phyloP scores from a whole-genome alignment of 2,329 filamentous ascomycete genomes.

The Sporothrix brasiliensis region DNA sequence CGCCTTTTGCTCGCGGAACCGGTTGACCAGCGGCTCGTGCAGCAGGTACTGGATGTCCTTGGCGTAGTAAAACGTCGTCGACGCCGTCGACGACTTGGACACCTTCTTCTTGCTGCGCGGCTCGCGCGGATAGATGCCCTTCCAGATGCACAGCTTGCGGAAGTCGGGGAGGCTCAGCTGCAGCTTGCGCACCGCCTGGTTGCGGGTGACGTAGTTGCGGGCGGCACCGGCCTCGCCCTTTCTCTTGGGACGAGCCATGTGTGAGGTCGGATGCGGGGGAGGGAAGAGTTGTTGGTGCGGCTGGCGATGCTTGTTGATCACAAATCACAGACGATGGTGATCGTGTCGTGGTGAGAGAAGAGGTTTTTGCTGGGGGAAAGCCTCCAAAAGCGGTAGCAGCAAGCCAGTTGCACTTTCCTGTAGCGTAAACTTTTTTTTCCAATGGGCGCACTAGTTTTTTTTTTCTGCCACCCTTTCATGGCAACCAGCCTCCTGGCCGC shows the following conservation, averaged over 20 bases:
- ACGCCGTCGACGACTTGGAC: conserved; percentile 83
- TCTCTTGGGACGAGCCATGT: conserved; percentile 81
- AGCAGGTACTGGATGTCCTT: conserved; percentile 99
- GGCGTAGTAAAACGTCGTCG: conserved; percentile 87
- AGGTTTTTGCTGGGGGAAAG: conserved; percentile 14
- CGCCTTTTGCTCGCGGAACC: conserved; percentile 95
- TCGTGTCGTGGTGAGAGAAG: conserved; percentile 10
- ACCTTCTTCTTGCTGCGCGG: conserved; percentile 97
- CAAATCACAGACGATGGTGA: background rate
- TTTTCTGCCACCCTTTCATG: conserved; percentile 33
- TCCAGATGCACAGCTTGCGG: conserved; percentile 98
- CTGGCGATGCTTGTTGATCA: background rate
- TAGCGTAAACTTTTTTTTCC: conserved; percentile 39
- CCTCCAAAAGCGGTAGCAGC: conserved; percentile 28
- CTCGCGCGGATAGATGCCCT: conserved; percentile 97
- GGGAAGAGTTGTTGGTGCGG: background rate
- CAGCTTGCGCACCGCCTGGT: conserved; percentile 94
- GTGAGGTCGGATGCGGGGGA: conserved; percentile 30
- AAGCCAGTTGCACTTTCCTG: conserved; percentile 13
- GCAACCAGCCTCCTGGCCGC: conserved; percentile 15
- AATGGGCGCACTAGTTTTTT: conserved; percentile 32
- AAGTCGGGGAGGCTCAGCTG: conserved; percentile 98
- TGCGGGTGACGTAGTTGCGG: conserved; percentile 98
- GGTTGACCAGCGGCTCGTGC: conserved; percentile 89
- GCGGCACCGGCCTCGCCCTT: conserved; percentile 90